phyloP scores from a whole-genome alignment of 805 yeast species.

The Saccharomycopsis babjevae region DNA sequence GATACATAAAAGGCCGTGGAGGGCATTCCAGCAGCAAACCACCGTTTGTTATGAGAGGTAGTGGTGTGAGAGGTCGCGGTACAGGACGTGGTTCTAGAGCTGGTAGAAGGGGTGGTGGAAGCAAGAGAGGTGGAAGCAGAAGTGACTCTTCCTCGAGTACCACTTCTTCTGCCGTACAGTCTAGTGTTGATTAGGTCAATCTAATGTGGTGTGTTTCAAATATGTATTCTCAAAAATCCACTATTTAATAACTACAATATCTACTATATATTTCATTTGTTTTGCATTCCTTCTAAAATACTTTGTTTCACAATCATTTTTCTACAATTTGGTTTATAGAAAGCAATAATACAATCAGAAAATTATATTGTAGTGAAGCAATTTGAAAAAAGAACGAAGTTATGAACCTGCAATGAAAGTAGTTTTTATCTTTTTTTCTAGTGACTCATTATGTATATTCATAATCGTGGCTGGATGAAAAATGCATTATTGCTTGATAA shows the following conservation, averaged over 20 bases:
- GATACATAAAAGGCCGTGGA: neutral
- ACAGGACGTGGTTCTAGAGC: neutral
- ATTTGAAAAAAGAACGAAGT: too few relatives aligned
- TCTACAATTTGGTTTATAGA: too few relatives aligned
- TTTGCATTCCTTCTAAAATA: too few relatives aligned
- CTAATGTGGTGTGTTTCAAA: too few relatives aligned
- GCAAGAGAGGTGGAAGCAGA: neutral
- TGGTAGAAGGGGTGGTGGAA: neutral
- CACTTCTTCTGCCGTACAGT: neutral
- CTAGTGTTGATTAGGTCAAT: neutral
- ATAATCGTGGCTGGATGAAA: neutral
- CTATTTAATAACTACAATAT: too few relatives aligned
- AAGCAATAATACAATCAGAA: too few relatives aligned
- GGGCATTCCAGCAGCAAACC: neutral
- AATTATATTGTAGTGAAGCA: too few relatives aligned
- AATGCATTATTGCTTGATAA: neutral
- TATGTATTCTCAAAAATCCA: neutral
- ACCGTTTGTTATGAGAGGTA: neutral
- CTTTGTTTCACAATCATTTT: too few relatives aligned
- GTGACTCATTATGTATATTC: neutral
- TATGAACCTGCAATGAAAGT: neutral
- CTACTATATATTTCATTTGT: too few relatives aligned
- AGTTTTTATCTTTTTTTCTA: neutral
- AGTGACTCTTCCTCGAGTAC: neutral
- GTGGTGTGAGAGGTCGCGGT: neutral